A percentile compares a stretch with the other conserved stretches of the same genome.
Evolutionary conservation across 768 basidiomycete species (phyloP).

Genomic region (Agrocybe praecox): DNA sequence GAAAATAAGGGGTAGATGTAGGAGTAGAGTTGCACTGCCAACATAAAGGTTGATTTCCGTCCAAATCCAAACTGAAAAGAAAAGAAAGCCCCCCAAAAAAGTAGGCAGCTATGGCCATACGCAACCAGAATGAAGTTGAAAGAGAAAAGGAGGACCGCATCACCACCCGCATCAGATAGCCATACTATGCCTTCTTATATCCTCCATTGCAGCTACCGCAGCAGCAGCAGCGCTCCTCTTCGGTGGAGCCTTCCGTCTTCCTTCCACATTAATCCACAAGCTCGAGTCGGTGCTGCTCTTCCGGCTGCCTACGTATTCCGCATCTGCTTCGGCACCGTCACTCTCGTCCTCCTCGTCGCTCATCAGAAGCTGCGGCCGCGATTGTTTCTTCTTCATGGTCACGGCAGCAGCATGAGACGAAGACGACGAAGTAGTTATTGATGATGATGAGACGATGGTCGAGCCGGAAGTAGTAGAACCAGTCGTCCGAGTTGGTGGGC

Average conservation of each 20-base stretch:
- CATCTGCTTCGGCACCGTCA: constrained; percentile 74
- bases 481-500: constrained; percentile 29
- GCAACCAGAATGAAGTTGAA: too few relatives aligned
- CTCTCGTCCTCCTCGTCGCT: constrained; percentile 51
- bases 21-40: too few relatives aligned
- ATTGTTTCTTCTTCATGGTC: constrained; percentile 53
- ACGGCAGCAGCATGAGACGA: constrained; percentile 20
- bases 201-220: constrained; percentile 45
- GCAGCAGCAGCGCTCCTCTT: constrained; percentile 26
- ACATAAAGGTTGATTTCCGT: too few relatives aligned
- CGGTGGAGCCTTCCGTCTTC: constrained; percentile 48
- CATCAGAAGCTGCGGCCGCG: constrained; percentile 41
- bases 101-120: too few relatives aligned
- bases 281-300: constrained; percentile 23
- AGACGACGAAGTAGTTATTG: constrained; percentile 22
- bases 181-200: constrained; percentile 68
- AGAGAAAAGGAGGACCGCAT: too few relatives aligned
- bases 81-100: too few relatives aligned
- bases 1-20: too few relatives aligned
- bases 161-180: constrained; percentile 43
- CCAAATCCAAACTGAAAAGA: too few relatives aligned
- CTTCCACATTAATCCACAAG: constrained; percentile 59
- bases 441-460: constrained; percentile 15
- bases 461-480: constrained; percentile 29
- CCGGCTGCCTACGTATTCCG: constrained; percentile 48